Evolutionary conservation across 768 basidiomycete genomes (phyloP), one percentile per base, ranked within the genome.

Genomic region (Dictyophora rubrovolvata): DNA sequence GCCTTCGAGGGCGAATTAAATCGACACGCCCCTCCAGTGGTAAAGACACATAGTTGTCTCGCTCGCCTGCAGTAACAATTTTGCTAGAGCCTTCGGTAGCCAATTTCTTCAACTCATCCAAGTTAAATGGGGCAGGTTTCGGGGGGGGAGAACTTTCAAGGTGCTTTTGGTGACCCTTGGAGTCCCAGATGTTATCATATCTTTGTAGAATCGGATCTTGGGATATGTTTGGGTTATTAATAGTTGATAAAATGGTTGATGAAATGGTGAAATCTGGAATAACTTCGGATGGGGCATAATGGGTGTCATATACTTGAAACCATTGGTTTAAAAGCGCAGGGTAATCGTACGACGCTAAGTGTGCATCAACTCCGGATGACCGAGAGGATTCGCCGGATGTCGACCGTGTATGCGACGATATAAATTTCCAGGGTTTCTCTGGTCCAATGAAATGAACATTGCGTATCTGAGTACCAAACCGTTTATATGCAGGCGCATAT

Each of bases 401-500:
- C 36, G 77, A 81, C 1, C 89, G 84, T 10, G 84, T 75, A 34
- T 91, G 85, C 69, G 78, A 84, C 51, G 81, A 70, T 53, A 93
- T 76, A 17, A 83, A 80, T 53, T 83, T 77, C 95, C 96, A 99
- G 14, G 96, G 95, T 73, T 99, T 99, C 71, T 90, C 82, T n/a
- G 84, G 79, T 16, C 95, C 95, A 64, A 98, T 97, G 67, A 96
- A 97, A 71, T 97, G 93, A 60, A 96, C 80, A 59, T 84, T 85
- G 51, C 83, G 82, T 69, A 94, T 94, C 65, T 86, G 79, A 48
- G 88, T 82, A 35, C 93, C 93, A 67, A 88, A 97, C 46, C 94
- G 88, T 69, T 88, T 85, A 70, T 96, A 97, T 12, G 96, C 96
- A 59, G 96, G 96, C 5, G 93, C 93, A 74, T 98, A 99, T 54